Conservation (phyloP, 139 green algal genomes). For the Tetraselmis striata region DNA sequence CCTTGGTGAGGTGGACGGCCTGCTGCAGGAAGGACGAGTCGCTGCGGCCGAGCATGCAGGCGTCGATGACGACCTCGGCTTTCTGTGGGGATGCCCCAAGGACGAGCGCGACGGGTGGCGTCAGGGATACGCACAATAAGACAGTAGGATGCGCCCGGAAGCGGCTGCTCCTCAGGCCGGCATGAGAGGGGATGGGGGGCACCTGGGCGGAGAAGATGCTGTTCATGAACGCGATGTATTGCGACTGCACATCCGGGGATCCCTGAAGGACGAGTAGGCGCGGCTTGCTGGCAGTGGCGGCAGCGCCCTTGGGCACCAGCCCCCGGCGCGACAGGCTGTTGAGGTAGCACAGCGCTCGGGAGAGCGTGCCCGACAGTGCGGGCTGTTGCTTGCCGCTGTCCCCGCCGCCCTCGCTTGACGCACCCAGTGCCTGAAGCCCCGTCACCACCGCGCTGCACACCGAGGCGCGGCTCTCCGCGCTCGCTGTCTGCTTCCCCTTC, state of each 20-base stretch:
- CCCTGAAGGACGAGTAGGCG: constrained; percentile 46
- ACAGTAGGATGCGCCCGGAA: neutral
- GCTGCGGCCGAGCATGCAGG: constrained; percentile 40
- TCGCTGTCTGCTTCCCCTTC: neutral
- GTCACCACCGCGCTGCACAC: neutral
- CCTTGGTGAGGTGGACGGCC: constrained; percentile 50
- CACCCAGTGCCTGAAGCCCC: neutral
- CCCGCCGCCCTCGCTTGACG: neutral
- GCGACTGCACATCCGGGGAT: constrained; percentile 36
- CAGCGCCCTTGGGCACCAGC: neutral
- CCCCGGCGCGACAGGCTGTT: neutral
- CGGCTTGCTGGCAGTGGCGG: neutral
- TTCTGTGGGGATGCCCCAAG: constrained; percentile 23
- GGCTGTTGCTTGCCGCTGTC: neutral
- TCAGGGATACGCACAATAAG: neutral
- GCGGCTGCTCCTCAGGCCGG: neutral
- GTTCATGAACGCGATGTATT: constrained; percentile 77
- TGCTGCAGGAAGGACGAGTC: constrained; percentile 73
- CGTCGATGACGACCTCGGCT: constrained; percentile 50
- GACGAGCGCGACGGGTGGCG: too few relatives aligned
- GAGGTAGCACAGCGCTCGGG: constrained; percentile 24
- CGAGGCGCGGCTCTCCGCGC: neutral
- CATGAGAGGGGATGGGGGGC: neutral
- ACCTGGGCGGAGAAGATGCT: constrained; percentile 64
- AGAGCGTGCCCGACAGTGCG: constrained; percentile 15